A percentile compares a stretch with the other conserved stretches of the same genome.
Conservation (phyloP, 441 rosid genomes). For the Erysimum pusillum region DNA sequence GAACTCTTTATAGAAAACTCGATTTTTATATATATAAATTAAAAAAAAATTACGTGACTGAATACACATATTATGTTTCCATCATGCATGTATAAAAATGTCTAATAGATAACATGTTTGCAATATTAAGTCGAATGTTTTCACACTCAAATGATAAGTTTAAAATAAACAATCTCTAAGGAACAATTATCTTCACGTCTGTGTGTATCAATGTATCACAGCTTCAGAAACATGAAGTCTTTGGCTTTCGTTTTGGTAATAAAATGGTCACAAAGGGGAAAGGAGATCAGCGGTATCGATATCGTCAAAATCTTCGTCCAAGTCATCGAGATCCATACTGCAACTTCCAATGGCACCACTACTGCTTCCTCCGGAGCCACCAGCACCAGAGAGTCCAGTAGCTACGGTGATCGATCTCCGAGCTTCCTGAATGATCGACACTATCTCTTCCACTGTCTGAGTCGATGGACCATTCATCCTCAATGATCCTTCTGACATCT, state of each 20-base stretch:
- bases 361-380: constrained; percentile 36
- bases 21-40: neutral
- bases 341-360: constrained; percentile 39
- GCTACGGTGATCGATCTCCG: constrained; percentile 22
- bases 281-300: constrained; percentile 43
- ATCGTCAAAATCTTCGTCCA: constrained; percentile 41
- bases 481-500: constrained; percentile 61
- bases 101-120: neutral
- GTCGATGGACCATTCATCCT: constrained; percentile 32
- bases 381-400: constrained; percentile 30
- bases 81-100: neutral
- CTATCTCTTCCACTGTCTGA: constrained; percentile 46
- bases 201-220: constrained; percentile 22
- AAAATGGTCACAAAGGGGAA: constrained; percentile 31
- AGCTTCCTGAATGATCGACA: constrained; percentile 46
- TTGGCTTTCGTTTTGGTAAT: neutral
- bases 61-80: neutral
- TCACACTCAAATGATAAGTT: neutral
- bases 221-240: neutral
- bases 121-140: neutral
- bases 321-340: constrained; percentile 50
- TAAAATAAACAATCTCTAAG: neutral
- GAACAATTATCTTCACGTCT: neutral
- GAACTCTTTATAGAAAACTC: neutral
- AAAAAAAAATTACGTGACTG: neutral